Evolutionary conservation across 2,329 filamentous ascomycete genomes (phyloP).

Genomic region (Alternaria sp.): DNA sequence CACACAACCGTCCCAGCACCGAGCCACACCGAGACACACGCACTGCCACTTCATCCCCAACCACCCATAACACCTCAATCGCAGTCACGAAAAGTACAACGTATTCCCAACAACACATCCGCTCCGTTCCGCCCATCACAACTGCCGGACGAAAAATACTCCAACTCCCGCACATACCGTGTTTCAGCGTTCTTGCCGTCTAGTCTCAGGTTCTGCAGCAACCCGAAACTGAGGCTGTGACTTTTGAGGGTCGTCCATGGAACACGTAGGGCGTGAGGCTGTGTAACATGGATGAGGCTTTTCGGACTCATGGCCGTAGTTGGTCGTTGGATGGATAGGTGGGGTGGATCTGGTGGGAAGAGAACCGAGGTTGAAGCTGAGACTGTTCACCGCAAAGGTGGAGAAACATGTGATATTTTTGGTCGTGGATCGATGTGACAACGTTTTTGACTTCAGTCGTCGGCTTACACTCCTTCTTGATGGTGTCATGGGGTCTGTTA

Average conservation of each 20-base stretch:
- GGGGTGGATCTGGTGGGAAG: not conserved
- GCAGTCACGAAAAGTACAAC: not conserved
- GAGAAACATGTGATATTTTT: not conserved
- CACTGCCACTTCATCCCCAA: not conserved
- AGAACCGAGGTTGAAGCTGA: not conserved
- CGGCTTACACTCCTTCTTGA: not conserved
- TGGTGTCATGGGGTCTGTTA: not conserved
- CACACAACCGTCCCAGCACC: not conserved
- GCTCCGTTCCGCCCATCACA: not conserved
- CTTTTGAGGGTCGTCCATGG: not conserved
- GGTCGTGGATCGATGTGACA: not conserved
- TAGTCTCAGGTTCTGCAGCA: not conserved
- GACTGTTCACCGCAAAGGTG: not conserved
- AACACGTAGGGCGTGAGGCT: not conserved
- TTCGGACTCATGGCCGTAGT: not conserved
- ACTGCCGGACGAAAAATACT: not conserved
- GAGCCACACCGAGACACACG: not conserved
- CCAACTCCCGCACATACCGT: not conserved
- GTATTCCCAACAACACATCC: not conserved
- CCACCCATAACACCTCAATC: not conserved
- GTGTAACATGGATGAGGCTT: not conserved
- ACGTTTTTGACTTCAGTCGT: not conserved
- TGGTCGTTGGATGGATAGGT: not conserved
- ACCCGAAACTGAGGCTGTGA: slow-evolving; percentile 3
- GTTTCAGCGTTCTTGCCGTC: slow-evolving; percentile 5